Evolutionary conservation across 805 yeast species (phyloP).

Genomic region (Zygosaccharomyces bisporus): DNA sequence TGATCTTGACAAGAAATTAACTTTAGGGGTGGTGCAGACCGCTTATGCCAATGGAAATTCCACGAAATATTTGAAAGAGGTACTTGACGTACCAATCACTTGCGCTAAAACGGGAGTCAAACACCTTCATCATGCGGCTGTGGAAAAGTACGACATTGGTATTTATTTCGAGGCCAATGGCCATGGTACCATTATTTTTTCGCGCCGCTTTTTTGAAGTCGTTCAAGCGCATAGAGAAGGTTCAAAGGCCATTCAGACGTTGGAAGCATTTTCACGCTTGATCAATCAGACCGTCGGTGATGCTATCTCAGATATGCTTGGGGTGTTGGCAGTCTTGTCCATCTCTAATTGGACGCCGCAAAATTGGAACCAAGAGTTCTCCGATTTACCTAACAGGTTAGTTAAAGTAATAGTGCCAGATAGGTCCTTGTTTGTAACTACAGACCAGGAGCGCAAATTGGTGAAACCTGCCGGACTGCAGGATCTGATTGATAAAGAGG

Average conservation of each 20-base stretch:
- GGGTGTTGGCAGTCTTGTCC: conserved; percentile 62
- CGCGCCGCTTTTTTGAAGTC: conserved; percentile 45
- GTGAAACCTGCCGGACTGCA: conserved; percentile 78
- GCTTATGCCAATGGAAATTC: conserved; percentile 97
- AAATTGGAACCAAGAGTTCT: conserved; percentile 73
- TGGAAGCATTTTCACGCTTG: conserved; percentile 60
- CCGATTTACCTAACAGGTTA: conserved; percentile 82
- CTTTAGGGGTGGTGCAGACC: conserved; percentile 88
- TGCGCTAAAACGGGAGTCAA: conserved; percentile 96
- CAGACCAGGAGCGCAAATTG: conserved; percentile 84
- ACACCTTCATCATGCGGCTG: conserved; percentile 87
- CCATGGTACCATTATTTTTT: conserved; percentile 93
- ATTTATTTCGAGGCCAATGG: conserved; percentile 98
- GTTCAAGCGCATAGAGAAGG: conserved; percentile 38
- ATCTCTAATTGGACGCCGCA: conserved; percentile 55
- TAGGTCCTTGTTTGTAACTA: conserved; percentile 72
- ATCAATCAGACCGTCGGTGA: conserved; percentile 99
- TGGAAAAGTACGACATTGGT: conserved; percentile 80
- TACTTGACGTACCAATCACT: conserved; percentile 68
- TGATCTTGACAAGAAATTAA: conserved; percentile 36
- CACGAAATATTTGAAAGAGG: conserved; percentile 61
- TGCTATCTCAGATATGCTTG: conserved; percentile 86
- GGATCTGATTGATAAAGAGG: conserved; percentile 59
- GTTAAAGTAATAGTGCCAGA: conserved; percentile 81
- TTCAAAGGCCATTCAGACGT: conserved; percentile 43